Conservation (phyloP, 768 basidiomycete genomes). For the Heimioporus sp. region DNA sequence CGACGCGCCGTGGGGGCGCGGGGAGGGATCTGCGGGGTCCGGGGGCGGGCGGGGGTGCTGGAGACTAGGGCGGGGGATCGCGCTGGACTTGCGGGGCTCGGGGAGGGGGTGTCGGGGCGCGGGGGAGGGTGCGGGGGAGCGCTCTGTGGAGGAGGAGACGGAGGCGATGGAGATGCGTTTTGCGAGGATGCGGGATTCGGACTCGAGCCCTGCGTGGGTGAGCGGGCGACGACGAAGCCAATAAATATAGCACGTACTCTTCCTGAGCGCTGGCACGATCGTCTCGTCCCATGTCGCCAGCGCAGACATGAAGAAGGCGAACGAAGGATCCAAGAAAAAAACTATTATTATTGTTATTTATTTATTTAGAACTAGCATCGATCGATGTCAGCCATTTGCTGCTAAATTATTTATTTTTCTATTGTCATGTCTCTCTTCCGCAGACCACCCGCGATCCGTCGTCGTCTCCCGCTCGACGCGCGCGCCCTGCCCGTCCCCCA, state of each 20-base stretch:
- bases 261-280: conserved; percentile 77
- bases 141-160: conserved; percentile 54
- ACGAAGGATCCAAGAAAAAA: background rate
- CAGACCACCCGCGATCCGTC: conserved; percentile 45
- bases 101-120: conserved; percentile 21
- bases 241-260: conserved; percentile 55
- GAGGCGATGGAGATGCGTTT: conserved; percentile 77
- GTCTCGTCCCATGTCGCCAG: conserved; percentile 74
- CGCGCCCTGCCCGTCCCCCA: conserved; percentile 74
- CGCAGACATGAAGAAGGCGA: conserved; percentile 12
- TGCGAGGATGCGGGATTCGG: conserved; percentile 74
- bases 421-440: conserved; percentile 41
- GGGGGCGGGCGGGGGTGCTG: conserved; percentile 34
- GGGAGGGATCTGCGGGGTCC: conserved; percentile 22
- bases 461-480: conserved; percentile 46
- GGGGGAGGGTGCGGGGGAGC: conserved; percentile 18
- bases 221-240: conserved; percentile 11
- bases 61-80: conserved; percentile 47
- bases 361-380: too few species aligned
- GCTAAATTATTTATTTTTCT: conserved; percentile 3
- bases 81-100: conserved; percentile 38
- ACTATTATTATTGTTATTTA: background rate
- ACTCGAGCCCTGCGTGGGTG: conserved; percentile 61
- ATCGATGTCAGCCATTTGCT: too few species aligned
- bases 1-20: too few species aligned